Base-by-base conservation (phyloP, 1,284 basidiomycete genomes). In the Schizophyllum commune region DNA sequence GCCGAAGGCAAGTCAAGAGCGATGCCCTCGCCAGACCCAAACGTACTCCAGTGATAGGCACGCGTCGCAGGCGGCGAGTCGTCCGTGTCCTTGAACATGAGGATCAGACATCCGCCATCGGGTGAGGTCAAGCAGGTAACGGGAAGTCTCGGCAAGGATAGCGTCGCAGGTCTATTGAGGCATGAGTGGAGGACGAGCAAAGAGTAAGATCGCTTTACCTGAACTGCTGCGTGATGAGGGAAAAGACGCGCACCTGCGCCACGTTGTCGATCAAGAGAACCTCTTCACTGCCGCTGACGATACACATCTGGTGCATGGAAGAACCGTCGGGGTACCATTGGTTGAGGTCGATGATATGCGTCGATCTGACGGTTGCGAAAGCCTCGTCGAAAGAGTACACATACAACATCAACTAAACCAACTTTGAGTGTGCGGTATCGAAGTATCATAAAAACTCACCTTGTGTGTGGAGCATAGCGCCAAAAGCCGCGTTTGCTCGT, bases 31-130 rank as follows among this genome's bases (percentile, higher is more conserved):
- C 73, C 75, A 0, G 79, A 78, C 1, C 83, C 83, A 65, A 86
- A 84, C 0, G 80, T 83, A 1, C 71, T 72, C 80, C 81, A 83
- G 62, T 86, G 84, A 65, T 80, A 82, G 5, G 79, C 77, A 4
- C 69, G 69, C 9, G 81, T 61, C 2, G 60, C 60, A 3, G 17
- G 39, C 2, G 39, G 39, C 9, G 64, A 53, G 0, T 60, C 62
- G 5, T 63, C 58, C n/a, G 66, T 69, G 22, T 69, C 62, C 6
- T 61, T 57, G 20, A 69, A 68, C 4, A 74, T 67, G 2, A 73
- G 68, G 22, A 83, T 61, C 7, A 85, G 69, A 65, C 83, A 84
- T 6, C 83, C 74, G 0, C 81, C 82, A 62, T 85, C 84, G 0
- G 83, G 81, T 0, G 81, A 77, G 1, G 81, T 75, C 66, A 71